Evolutionary conservation across 495 filamentous ascomycete genomes (phyloP).

Genomic region (Xylaria palmicola): DNA sequence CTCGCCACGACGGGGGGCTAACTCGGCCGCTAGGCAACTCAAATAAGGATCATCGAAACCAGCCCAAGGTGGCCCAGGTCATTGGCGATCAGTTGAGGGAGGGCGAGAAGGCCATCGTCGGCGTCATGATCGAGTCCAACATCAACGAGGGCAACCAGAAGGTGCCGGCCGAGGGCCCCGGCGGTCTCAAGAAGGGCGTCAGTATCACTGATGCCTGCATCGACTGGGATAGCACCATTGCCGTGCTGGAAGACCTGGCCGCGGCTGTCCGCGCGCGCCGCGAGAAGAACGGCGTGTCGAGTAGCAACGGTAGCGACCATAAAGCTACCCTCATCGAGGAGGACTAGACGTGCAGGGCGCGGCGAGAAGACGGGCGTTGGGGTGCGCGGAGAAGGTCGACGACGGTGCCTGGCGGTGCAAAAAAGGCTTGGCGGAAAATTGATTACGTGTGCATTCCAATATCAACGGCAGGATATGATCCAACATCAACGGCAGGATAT

Average conservation of each 20-base stretch:
- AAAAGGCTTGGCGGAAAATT: not conserved
- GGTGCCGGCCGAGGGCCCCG: slow-evolving; percentile 78
- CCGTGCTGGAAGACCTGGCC: slow-evolving; percentile 82
- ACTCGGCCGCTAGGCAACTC: slow-evolving; percentile 57
- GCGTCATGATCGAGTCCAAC: slow-evolving; percentile 98
- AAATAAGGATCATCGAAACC: slow-evolving; percentile 77
- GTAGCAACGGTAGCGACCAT: slow-evolving; percentile 19
- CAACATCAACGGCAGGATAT: not conserved
- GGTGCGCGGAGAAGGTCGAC: not conserved
- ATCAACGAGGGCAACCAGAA: slow-evolving; percentile 96
- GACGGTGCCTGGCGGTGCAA: not conserved
- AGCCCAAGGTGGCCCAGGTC: slow-evolving; percentile 84
- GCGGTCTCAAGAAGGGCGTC: slow-evolving; percentile 82
- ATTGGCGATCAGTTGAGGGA: slow-evolving; percentile 82
- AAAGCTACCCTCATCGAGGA: slow-evolving; percentile 44
- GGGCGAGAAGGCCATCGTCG: slow-evolving; percentile 86
- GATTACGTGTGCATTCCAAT: not conserved
- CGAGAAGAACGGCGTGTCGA: slow-evolving; percentile 35
- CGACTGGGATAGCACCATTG: slow-evolving; percentile 84
- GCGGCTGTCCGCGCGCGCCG: slow-evolving; percentile 78
- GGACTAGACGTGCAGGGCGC: slow-evolving; percentile 31
- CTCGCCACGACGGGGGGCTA: slow-evolving; percentile 15
- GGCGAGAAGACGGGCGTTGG: slow-evolving; percentile 4
- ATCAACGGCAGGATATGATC: slow-evolving; percentile 1
- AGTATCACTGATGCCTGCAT: slow-evolving; percentile 98